phyloP scores from a whole-genome alignment of 805 yeast species.

The Dipodascopsis uninucleata region DNA sequence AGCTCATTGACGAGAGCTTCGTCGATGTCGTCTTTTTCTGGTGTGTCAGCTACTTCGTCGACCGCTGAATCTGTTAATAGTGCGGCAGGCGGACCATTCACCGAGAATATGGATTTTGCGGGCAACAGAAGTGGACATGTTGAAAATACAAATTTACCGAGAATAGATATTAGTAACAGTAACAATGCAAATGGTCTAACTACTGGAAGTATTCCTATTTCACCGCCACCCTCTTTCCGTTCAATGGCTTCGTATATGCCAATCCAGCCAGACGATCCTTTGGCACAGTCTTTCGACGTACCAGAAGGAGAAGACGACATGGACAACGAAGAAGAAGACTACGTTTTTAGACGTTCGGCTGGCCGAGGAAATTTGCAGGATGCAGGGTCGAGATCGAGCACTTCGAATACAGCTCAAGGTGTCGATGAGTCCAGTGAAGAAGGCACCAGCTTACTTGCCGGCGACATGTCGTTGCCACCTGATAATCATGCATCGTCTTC shows the following conservation, averaged over 20 bases:
- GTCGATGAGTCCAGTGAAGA: too few species aligned
- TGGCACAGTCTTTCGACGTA: slow-evolving; percentile 25
- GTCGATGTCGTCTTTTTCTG: slow-evolving; percentile 12
- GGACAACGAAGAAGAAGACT: slow-evolving; percentile 17
- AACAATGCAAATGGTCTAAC: too few species aligned
- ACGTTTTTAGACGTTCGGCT: slow-evolving; percentile 5
- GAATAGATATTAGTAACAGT: too few species aligned
- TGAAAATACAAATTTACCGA: too few species aligned
- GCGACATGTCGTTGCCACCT: slow-evolving; percentile 1
- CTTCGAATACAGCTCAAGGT: too few species aligned
- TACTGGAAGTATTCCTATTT: slow-evolving; percentile 17
- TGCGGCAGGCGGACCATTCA: neutral
- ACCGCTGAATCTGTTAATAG: neutral
- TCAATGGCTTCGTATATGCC: slow-evolving; percentile 26
- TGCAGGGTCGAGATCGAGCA: too few species aligned
- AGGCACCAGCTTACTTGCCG: too few species aligned
- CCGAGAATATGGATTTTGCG: too few species aligned
- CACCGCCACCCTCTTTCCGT: slow-evolving; percentile 29
- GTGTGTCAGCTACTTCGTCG: slow-evolving; percentile 5
- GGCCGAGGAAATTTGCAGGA: too few species aligned
- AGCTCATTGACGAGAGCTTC: slow-evolving; percentile 6
- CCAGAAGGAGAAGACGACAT: slow-evolving; percentile 15
- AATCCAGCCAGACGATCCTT: slow-evolving; percentile 28
- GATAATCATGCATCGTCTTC: slow-evolving; percentile 6
- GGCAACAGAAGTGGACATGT: too few species aligned